These are phyloP conservation scores for Fragaria iinumae DNA, from an alignment of 306 rosid genomes.

Conservation along the genomic window DNA sequence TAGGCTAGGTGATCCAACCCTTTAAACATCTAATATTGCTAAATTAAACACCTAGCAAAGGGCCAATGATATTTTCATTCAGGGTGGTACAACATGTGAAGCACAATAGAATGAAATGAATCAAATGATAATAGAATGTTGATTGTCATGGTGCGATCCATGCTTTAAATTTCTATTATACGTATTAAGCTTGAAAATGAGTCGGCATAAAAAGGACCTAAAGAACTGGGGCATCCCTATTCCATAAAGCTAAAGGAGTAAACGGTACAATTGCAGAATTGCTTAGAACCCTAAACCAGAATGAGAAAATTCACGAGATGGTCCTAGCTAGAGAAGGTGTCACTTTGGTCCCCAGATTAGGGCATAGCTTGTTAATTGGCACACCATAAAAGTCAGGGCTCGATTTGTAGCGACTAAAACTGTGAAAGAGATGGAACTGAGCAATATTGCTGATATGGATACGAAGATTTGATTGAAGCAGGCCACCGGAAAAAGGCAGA, in stretches of 20 bases:
- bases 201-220: background rate
- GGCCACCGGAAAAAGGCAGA: background rate
- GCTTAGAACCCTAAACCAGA: background rate
- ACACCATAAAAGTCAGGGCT: background rate
- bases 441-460: background rate
- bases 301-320: background rate
- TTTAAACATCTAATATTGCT: background rate
- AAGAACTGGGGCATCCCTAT: background rate
- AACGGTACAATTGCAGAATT: background rate
- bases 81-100: background rate
- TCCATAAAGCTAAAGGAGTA: background rate
- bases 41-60: background rate
- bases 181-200: background rate
- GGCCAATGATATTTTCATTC: background rate
- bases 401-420: background rate
- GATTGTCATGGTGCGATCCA: background rate
- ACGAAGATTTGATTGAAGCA: background rate
- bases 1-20: background rate
- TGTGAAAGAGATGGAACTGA: background rate
- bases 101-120: background rate
- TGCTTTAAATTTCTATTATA: background rate
- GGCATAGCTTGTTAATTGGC: background rate
- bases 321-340: conserved; percentile 5
- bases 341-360: background rate
- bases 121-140: background rate